phyloP scores from a whole-genome alignment of 2,329 filamentous ascomycete genomes.

The Botryotinia narcissicola region DNA sequence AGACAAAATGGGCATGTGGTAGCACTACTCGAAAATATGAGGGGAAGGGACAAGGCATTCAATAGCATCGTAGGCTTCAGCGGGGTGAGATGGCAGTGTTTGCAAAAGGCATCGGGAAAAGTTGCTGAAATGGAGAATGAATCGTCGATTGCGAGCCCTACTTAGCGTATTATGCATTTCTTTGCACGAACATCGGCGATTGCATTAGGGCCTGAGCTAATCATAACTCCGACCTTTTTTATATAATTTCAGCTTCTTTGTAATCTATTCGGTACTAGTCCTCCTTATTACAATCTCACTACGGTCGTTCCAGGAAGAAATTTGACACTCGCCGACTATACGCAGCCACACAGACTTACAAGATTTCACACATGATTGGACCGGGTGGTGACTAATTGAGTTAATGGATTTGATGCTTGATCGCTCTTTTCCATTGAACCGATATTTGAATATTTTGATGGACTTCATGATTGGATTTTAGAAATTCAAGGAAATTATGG shows the following conservation, averaged over 20 bases:
- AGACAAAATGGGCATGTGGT: constrained; percentile 21
- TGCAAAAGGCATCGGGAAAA: constrained; percentile 27
- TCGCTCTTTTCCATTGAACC: not conserved
- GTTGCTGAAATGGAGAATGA: not conserved
- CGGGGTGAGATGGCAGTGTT: constrained; percentile 38
- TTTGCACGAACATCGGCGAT: not conserved
- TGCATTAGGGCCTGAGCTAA: not conserved
- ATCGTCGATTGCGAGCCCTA: not conserved
- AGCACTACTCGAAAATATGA: constrained; percentile 34
- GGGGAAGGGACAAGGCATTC: constrained; percentile 39
- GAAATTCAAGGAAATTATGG: not conserved
- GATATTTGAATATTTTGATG: not conserved
- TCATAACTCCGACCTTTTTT: not conserved
- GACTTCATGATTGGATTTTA: not conserved
- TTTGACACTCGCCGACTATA: not conserved
- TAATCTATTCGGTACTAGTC: not conserved
- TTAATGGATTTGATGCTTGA: not conserved
- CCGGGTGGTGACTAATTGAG: not conserved
- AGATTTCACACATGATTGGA: not conserved
- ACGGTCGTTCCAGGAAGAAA: not conserved
- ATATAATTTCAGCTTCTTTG: not conserved
- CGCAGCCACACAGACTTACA: not conserved
- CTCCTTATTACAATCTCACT: not conserved
- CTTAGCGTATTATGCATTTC: not conserved
- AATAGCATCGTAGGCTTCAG: constrained; percentile 41